Conservation (phyloP, 768 basidiomycete species). For the Amylocystis lapponica region DNA sequence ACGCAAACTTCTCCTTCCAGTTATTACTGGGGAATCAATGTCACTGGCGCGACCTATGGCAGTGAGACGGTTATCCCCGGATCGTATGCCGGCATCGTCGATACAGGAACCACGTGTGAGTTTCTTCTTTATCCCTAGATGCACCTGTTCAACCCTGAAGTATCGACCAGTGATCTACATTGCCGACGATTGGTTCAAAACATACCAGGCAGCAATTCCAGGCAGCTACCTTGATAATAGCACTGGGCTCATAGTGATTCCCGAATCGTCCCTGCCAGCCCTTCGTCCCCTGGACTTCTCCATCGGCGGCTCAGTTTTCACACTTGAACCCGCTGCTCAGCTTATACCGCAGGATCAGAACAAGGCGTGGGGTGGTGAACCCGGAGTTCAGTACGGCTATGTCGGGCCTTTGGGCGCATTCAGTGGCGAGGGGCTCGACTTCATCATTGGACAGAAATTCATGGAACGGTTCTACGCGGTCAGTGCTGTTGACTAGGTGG, state of each 20-base stretch:
- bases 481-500: not conserved
- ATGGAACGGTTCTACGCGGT: slow-evolving; percentile 30
- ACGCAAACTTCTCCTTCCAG: slow-evolving; percentile 41
- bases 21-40: slow-evolving; percentile 44
- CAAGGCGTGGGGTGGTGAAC: slow-evolving; percentile 46
- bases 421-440: slow-evolving; percentile 57
- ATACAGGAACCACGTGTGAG: slow-evolving; percentile 43
- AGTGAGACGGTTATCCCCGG: slow-evolving; percentile 23
- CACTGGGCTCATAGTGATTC: slow-evolving; percentile 54
- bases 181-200: slow-evolving; percentile 52
- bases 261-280: slow-evolving; percentile 38
- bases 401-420: slow-evolving; percentile 44
- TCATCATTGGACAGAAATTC: slow-evolving; percentile 43
- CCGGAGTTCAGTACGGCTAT: slow-evolving; percentile 48
- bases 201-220: slow-evolving; percentile 45
- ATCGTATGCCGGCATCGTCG: slow-evolving; percentile 42
- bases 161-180: slow-evolving; percentile 36
- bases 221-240: slow-evolving; percentile 48
- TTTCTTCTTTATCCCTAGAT: slow-evolving; percentile 24
- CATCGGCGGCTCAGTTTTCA: slow-evolving; percentile 46
- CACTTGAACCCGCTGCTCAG: slow-evolving; percentile 58
- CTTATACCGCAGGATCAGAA: slow-evolving; percentile 62
- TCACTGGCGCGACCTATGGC: slow-evolving; percentile 34
- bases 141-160: slow-evolving; percentile 11
- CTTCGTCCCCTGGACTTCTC: slow-evolving; percentile 48